Evolutionary conservation across 2,329 filamentous ascomycete species (phyloP).

Genomic region (Alternaria sp.): DNA sequence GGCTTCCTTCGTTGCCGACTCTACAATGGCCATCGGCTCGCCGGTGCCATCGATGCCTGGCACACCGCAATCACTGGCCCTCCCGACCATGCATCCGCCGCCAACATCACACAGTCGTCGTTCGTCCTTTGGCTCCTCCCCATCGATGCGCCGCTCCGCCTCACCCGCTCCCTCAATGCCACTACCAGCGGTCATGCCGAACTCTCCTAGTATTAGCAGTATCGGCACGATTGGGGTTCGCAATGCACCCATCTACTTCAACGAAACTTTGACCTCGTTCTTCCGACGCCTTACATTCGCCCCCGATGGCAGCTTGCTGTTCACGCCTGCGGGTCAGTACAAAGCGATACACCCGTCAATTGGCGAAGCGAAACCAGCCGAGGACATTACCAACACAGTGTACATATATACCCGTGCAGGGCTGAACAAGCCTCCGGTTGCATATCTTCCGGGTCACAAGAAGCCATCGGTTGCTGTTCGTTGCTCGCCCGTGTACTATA

Average conservation of each 20-base stretch:
- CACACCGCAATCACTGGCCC: conserved; percentile 85
- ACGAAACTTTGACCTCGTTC: conserved; percentile 96
- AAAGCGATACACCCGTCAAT: conserved; percentile 77
- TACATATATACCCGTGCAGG: conserved; percentile 98
- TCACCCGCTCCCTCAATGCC: conserved; percentile 95
- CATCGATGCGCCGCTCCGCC: conserved; percentile 82
- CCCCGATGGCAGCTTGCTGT: conserved; percentile 89
- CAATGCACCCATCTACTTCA: conserved; percentile 92
- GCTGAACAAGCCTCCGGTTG: conserved; percentile 94
- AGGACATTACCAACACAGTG: conserved; percentile 94
- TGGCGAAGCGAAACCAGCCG: conserved; percentile 74
- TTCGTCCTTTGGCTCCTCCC: conserved; percentile 87
- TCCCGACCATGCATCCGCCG: conserved; percentile 92
- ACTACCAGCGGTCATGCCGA: conserved; percentile 93
- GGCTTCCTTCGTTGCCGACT: conserved; percentile 67
- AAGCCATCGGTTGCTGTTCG: conserved; percentile 96
- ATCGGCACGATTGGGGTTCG: conserved; percentile 61
- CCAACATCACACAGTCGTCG: conserved; percentile 89
- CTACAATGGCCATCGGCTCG: conserved; percentile 71
- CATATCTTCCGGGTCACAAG: conserved; percentile 95
- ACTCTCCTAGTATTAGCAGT: conserved; percentile 80
- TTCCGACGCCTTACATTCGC: conserved; percentile 94
- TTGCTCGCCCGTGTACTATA: conserved; percentile 91
- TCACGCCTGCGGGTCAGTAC: conserved; percentile 95
- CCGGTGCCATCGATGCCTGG: conserved; percentile 91